A percentile compares a stretch with the other conserved stretches of the same genome.
phyloP scores from a whole-genome alignment of 1,284 basidiomycete genomes.

The Meira nashicola region DNA sequence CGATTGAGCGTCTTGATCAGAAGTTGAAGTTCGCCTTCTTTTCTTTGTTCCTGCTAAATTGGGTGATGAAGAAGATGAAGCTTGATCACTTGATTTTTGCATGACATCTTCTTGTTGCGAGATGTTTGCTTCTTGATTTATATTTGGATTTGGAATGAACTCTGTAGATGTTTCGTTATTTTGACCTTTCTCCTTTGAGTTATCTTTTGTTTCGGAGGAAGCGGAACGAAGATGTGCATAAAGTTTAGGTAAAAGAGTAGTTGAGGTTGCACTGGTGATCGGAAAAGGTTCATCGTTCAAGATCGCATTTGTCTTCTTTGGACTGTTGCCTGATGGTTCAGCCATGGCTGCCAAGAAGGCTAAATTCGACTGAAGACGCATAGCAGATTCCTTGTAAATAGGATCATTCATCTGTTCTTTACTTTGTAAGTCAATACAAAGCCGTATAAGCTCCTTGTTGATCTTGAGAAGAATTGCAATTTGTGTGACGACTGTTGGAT shows the following conservation, averaged over 20 bases:
- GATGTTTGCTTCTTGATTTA: too few relatives aligned
- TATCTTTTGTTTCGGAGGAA: not conserved
- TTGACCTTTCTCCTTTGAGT: not conserved
- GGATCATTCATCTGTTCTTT: conserved; percentile 23
- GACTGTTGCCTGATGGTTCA: conserved; percentile 19
- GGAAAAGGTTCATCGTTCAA: conserved; percentile 19
- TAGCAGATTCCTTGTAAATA: conserved; percentile 27
- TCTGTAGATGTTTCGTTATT: too few relatives aligned
- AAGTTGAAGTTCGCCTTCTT: too few relatives aligned
- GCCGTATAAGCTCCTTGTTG: conserved; percentile 44
- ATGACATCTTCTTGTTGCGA: too few relatives aligned
- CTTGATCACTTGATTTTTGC: too few relatives aligned
- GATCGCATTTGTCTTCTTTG: conserved; percentile 3
- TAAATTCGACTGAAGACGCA: conserved; percentile 32
- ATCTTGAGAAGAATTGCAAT: conserved; percentile 33
- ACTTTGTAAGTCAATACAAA: conserved; percentile 30
- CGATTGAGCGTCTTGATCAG: too few relatives aligned
- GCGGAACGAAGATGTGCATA: conserved; percentile 18
- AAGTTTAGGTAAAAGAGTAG: conserved; percentile 23
- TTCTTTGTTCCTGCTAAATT: too few relatives aligned
- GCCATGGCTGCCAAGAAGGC: conserved; percentile 33
- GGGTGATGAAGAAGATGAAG: too few relatives aligned
- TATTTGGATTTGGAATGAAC: too few relatives aligned
- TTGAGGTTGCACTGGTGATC: conserved; percentile 25
- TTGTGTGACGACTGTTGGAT: conserved; percentile 1